Evolutionary conservation across 2,329 filamentous ascomycete species (phyloP).

Genomic region (Cladosporium sp.): DNA sequence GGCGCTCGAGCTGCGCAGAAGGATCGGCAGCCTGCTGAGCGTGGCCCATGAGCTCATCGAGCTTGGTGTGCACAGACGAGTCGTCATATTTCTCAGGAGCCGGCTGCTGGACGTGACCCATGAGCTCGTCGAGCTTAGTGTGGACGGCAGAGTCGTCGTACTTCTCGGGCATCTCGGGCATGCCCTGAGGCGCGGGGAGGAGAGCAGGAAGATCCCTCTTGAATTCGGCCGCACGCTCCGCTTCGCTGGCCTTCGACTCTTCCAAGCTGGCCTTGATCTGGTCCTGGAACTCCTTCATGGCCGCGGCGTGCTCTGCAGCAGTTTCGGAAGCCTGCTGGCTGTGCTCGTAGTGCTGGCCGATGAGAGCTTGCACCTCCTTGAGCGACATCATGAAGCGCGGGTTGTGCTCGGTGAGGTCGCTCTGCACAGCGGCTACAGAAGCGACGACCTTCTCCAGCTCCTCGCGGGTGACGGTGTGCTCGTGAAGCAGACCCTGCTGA

Average conservation of each 20-base stretch:
- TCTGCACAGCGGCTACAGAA: conserved; percentile 69
- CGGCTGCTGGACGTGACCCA: conserved; percentile 46
- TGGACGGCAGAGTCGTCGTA: conserved; percentile 54
- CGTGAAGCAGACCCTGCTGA: conserved; percentile 64
- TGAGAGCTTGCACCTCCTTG: conserved; percentile 74
- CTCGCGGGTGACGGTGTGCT: conserved; percentile 77
- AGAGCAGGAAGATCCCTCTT: conserved; percentile 39
- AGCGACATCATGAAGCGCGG: conserved; percentile 83
- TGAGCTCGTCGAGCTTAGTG: conserved; percentile 44
- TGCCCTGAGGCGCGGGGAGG: conserved; percentile 34
- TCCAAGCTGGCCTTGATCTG: conserved; percentile 37
- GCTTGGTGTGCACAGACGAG: conserved; percentile 37
- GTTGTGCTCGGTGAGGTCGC: conserved; percentile 72
- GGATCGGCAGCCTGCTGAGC: conserved; percentile 62
- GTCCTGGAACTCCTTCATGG: conserved; percentile 39
- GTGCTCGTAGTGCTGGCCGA: conserved; percentile 83
- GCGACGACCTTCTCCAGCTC: conserved; percentile 69
- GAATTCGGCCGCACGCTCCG: conserved; percentile 37
- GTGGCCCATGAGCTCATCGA: conserved; percentile 54
- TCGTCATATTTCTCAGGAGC: conserved; percentile 61
- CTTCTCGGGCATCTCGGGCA: conserved; percentile 31
- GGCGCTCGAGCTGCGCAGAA: conserved; percentile 67
- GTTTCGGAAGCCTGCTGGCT: conserved; percentile 54
- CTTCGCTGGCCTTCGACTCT: conserved; percentile 36
- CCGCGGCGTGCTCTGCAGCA: conserved; percentile 34